Evolutionary conservation across 305 asterid species (phyloP), one percentile per base, ranked within the genome.

Genomic region (Fraxinus platypoda): DNA sequence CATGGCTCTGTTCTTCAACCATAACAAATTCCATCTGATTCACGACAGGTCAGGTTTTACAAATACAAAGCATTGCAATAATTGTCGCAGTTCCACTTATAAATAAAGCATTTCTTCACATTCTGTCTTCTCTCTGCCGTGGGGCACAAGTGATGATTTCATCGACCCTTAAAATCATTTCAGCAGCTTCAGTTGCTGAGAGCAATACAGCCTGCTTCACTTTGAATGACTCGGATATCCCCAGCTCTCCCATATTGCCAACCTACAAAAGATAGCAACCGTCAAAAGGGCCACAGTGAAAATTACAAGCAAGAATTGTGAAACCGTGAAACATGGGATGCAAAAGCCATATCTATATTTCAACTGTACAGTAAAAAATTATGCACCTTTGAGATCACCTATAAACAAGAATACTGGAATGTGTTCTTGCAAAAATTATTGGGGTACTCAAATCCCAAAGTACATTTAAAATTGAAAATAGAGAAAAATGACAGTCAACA

Each of bases 161-260:
- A 3, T 94, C 98, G 0, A 94, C 97, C 88, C 98, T 85, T 2
- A 94, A 87, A 80, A 95, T 94, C 98, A 92, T 90, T 83, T 89
- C 94, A 33, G 97, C 93, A 80, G 99, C 98, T 86, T 95, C 99
- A 1, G 95, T 95, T 76, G 99, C 98, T 17, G 99, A 95, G 41
- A 90, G 91, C 88, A 95, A 80, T 31, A 93, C 97, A 4, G 93
- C 98, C 77, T 93, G 94, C 89, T 95, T 95, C 66, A 95, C 98
- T 87, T 95, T 95, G 88, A 95, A 95, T 34, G 97, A 91, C 89
- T 95, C 98, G 0, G 87, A 90, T 74, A 95, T 93, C 35, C 98
- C 98, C 13, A 83, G 87, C 78, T 90, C 95, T 13, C 90, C 83
- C 98, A 93, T 95, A 83, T 95, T 89, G 30, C 98, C 98, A 70